Conservation (phyloP, 805 yeast species). For the Candida silvatica region DNA sequence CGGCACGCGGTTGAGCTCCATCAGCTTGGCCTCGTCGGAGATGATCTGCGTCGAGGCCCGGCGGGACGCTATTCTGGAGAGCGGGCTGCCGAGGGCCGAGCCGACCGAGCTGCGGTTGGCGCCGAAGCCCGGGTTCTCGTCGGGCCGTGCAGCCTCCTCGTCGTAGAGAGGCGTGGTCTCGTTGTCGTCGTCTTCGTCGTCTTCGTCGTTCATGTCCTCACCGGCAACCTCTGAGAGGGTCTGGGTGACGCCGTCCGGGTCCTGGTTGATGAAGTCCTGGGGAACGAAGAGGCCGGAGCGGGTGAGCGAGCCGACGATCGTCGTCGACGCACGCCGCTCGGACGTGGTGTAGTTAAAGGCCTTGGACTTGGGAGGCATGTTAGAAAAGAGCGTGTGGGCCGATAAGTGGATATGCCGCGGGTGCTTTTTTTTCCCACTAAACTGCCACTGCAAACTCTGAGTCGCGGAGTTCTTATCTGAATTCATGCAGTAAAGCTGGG, state of each 20-base stretch:
- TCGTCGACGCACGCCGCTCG: constrained; percentile 39
- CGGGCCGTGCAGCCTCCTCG: background rate
- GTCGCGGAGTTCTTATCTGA: no score
- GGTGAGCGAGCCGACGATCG: constrained; percentile 43
- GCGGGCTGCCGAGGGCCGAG: background rate
- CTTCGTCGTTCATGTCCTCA: constrained; percentile 8
- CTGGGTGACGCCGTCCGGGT: constrained; percentile 16
- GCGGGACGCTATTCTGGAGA: constrained; percentile 4
- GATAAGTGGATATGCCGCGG: no score
- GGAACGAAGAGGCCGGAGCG: constrained; percentile 46
- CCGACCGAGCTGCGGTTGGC: background rate
- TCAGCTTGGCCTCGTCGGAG: constrained; percentile 21
- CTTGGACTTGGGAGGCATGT: constrained; percentile 13
- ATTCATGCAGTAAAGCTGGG: no score
- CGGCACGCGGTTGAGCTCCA: constrained; percentile 20
- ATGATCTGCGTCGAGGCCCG: constrained; percentile 7
- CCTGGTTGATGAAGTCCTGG: constrained; percentile 31
- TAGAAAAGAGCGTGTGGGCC: constrained; percentile 1
- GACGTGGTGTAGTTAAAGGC: constrained; percentile 34
- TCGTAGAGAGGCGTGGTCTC: background rate
- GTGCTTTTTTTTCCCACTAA: background rate
- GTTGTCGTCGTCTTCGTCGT: constrained; percentile 1
- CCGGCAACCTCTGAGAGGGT: constrained; percentile 12
- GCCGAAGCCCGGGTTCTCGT: background rate
- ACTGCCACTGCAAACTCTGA: no score